These are phyloP conservation scores for Aegilops sharonensis DNA, from an alignment of 176 grass and related monocot species.

Conservation along the genomic window DNA sequence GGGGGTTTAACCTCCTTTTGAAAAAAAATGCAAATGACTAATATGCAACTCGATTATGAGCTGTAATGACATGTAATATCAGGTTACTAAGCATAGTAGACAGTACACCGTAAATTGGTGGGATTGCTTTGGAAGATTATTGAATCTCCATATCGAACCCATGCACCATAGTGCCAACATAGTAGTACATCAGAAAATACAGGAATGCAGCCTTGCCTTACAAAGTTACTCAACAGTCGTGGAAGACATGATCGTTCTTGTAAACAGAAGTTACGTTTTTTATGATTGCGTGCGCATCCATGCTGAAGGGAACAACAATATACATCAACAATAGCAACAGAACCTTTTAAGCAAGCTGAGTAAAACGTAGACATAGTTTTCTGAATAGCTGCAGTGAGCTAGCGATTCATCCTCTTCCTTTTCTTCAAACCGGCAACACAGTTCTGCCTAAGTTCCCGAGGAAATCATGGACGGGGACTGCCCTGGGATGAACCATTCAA, in stretches of 20 bases:
- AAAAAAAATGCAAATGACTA: no score
- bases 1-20: no score
- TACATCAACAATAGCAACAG: neutral
- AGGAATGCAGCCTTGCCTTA: neutral
- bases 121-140: neutral
- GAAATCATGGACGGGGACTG: constrained; percentile 4
- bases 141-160: neutral
- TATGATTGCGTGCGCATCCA: neutral
- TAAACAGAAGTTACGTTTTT: neutral
- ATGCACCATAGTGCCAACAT: neutral
- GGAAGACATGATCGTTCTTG: neutral
- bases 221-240: neutral
- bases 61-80: no score
- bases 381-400: neutral
- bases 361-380: neutral
- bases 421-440: neutral
- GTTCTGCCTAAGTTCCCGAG: neutral
- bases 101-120: neutral
- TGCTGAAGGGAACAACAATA: neutral
- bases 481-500: neutral
- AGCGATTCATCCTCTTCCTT: neutral
- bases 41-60: no score
- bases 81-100: neutral
- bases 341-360: neutral
- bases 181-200: neutral